Conservation (phyloP, 2,329 filamentous ascomycete species). For the Monilinia vaccinii-corymbosi region DNA sequence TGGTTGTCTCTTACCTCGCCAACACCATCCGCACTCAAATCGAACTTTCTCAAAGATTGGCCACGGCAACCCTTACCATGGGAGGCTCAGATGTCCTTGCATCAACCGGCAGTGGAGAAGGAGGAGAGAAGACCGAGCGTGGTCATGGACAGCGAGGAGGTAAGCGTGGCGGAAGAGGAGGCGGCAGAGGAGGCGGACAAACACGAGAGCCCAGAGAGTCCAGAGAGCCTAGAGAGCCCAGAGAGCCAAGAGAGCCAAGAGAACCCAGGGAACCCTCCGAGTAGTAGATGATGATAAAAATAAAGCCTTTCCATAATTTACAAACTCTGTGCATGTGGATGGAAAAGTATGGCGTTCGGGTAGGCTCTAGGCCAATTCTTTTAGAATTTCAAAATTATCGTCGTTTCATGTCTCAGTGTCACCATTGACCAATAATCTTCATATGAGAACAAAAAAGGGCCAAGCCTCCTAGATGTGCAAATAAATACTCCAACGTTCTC, state of each 20-base stretch:
- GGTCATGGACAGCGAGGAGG: slow-evolving; percentile 35
- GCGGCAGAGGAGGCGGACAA: slow-evolving; percentile 40
- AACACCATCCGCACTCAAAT: slow-evolving; percentile 99
- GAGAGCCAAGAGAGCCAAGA: no score
- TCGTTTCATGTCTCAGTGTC: slow-evolving; percentile 10
- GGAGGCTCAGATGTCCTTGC: slow-evolving; percentile 37
- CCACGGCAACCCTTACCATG: slow-evolving; percentile 61
- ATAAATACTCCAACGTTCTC: no score
- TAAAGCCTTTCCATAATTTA: slow-evolving; percentile 20
- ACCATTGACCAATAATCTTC: slow-evolving; percentile 19
- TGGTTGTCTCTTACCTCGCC: slow-evolving; percentile 95
- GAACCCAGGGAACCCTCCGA: slow-evolving; percentile 6
- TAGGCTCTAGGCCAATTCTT: slow-evolving; percentile 34
- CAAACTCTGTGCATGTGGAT: slow-evolving; percentile 25
- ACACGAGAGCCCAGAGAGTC: slow-evolving; percentile 44
- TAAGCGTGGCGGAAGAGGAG: slow-evolving; percentile 41
- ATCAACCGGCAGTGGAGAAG: slow-evolving; percentile 35
- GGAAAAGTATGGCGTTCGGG: slow-evolving; percentile 34
- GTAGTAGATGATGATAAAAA: slow-evolving; percentile 11
- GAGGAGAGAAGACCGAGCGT: slow-evolving; percentile 37
- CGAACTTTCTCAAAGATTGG: slow-evolving; percentile 90
- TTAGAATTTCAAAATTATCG: slow-evolving; percentile 18
- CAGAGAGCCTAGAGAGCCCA: slow-evolving; percentile 42
- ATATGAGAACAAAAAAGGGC: neutral
- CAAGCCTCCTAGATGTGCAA: neutral